phyloP scores from a whole-genome alignment of 768 basidiomycete species.

The Arthromyces matolae region DNA sequence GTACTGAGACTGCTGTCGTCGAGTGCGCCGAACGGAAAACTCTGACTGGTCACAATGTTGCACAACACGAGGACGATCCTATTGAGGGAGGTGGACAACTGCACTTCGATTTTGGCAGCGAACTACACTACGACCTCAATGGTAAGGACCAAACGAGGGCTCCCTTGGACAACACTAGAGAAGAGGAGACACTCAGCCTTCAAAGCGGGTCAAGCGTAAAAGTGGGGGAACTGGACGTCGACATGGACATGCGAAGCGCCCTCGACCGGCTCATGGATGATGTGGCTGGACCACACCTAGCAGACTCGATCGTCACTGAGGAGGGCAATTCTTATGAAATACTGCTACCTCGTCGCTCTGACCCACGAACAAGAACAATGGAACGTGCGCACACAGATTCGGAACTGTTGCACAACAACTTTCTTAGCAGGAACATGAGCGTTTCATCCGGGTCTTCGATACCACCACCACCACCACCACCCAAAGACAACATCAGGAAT shows the following conservation, averaged over 20 bases:
- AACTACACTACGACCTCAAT: too few relatives aligned
- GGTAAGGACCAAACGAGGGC: too few relatives aligned
- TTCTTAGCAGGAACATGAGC: slow-evolving; percentile 39
- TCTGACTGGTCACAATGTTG: slow-evolving; percentile 17
- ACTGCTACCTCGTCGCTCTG: slow-evolving; percentile 19
- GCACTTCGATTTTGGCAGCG: slow-evolving; percentile 47
- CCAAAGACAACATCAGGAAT: slow-evolving; percentile 62
- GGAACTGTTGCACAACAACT: slow-evolving; percentile 34
- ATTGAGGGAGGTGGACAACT: slow-evolving; percentile 23
- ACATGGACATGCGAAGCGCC: slow-evolving; percentile 70
- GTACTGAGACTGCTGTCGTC: slow-evolving; percentile 49
- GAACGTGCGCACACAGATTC: slow-evolving; percentile 55
- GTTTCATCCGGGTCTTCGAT: slow-evolving; percentile 36
- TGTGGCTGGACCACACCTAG: slow-evolving; percentile 43
- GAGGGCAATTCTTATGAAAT: slow-evolving; percentile 38
- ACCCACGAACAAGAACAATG: slow-evolving; percentile 20
- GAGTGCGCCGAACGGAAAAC: slow-evolving; percentile 42
- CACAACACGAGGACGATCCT: slow-evolving; percentile 30
- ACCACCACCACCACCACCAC: slow-evolving; percentile 51
- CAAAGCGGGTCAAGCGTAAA: slow-evolving; percentile 27
- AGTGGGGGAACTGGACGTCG: slow-evolving; percentile 51
- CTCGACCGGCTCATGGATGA: slow-evolving; percentile 73
- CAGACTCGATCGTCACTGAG: slow-evolving; percentile 41
- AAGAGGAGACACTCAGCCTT: slow-evolving; percentile 19
- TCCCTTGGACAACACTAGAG: too few relatives aligned